Conservation (phyloP, 306 rosid genomes). For the Acacia crassicarpa region DNA sequence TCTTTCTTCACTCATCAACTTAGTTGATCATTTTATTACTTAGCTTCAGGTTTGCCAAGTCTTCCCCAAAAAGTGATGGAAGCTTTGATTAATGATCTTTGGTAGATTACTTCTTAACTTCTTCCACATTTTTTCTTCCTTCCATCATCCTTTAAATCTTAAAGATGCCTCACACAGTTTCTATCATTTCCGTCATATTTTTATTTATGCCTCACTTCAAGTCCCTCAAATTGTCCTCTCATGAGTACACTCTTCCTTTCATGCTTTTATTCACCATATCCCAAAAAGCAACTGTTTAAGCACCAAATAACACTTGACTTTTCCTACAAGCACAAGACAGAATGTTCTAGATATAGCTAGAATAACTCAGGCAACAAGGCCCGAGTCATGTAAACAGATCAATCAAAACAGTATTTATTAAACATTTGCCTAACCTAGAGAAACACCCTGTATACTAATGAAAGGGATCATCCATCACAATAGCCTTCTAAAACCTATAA, state of each 20-base stretch:
- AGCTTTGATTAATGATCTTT: not conserved
- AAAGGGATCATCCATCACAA: constrained; percentile 1
- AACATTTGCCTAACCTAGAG: not conserved
- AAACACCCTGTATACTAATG: not conserved
- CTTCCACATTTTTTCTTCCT: not conserved
- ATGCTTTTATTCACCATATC: not conserved
- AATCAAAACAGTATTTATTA: not conserved
- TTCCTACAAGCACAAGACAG: not conserved
- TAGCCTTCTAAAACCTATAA: constrained; percentile 2
- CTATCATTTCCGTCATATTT: not conserved
- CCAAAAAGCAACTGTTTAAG: not conserved
- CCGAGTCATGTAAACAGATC: constrained; percentile 2
- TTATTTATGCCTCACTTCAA: not conserved
- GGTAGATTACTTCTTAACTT: not conserved
- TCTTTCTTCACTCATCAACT: not conserved
- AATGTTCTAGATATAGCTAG: not conserved
- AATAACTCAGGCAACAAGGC: constrained; percentile 9
- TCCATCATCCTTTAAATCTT: not conserved
- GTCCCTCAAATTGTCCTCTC: not conserved
- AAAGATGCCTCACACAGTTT: not conserved
- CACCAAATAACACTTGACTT: not conserved
- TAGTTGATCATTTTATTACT: not conserved
- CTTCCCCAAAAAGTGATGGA: not conserved
- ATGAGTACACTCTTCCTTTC: not conserved
- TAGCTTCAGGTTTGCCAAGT: not conserved